phyloP scores from a whole-genome alignment of 352 stramenopile species.

The Globisporangium mamillatum region DNA sequence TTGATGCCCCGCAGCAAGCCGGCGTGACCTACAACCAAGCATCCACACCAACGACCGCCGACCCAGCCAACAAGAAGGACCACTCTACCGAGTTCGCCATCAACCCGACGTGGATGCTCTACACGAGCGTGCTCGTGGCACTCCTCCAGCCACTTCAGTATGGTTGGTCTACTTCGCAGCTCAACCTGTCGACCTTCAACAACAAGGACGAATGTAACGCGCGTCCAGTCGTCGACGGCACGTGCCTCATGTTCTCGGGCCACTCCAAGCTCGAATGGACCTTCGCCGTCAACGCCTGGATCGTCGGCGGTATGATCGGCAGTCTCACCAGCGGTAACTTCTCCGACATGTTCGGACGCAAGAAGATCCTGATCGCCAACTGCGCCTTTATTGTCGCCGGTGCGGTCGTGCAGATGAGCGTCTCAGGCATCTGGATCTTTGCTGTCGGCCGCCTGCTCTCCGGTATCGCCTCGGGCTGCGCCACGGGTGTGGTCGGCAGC shows the following conservation, averaged over 20 bases:
- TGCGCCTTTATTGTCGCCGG: slow-evolving; percentile 31
- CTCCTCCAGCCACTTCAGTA: slow-evolving; percentile 30
- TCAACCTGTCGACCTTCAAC: slow-evolving; percentile 48
- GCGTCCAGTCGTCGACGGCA: slow-evolving; percentile 14
- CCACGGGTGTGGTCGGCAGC: slow-evolving; percentile 22
- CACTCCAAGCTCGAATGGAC: slow-evolving; percentile 40
- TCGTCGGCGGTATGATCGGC: slow-evolving; percentile 41
- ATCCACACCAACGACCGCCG: neutral
- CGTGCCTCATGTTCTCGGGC: slow-evolving; percentile 34
- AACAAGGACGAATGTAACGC: slow-evolving; percentile 30
- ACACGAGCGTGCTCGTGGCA: too few relatives aligned
- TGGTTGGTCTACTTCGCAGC: slow-evolving; percentile 57
- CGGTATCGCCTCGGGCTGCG: slow-evolving; percentile 37
- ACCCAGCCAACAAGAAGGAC: slow-evolving; percentile 7
- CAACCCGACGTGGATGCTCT: neutral
- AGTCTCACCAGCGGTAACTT: slow-evolving; percentile 26
- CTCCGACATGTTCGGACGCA: slow-evolving; percentile 31
- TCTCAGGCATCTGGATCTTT: slow-evolving; percentile 2
- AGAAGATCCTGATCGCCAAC: slow-evolving; percentile 7
- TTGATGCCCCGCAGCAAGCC: neutral
- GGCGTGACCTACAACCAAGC: slow-evolving; percentile 9
- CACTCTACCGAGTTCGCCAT: slow-evolving; percentile 1
- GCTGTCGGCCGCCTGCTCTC: slow-evolving; percentile 35
- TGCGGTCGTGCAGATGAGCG: slow-evolving; percentile 7
- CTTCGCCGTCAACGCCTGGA: slow-evolving; percentile 37